These are phyloP conservation scores for Zoysia matrella DNA, from an alignment of 202 grass and related monocot species.

Conservation along the genomic window DNA sequence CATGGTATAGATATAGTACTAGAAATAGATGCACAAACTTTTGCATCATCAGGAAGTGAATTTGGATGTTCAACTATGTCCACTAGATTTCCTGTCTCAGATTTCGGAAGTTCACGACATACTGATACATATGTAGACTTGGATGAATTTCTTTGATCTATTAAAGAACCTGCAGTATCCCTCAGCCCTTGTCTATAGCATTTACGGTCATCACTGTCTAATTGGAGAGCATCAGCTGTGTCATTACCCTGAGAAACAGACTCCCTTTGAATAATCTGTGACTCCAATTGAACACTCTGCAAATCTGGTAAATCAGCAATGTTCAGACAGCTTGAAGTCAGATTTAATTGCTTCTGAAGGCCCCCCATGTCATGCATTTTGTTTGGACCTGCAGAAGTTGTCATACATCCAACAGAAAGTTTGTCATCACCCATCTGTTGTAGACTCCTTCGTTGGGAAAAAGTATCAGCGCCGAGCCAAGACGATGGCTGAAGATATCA, in stretches of 20 bases:
- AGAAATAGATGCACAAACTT: conserved; percentile 65
- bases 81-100: conserved; percentile 38
- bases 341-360: conserved; percentile 46
- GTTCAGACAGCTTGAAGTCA: conserved; percentile 49
- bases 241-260: conserved; percentile 33
- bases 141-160: conserved; percentile 38
- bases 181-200: conserved; percentile 40
- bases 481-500: too few species aligned
- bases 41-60: conserved; percentile 38
- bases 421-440: conserved; percentile 42
- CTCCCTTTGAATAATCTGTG: conserved; percentile 46
- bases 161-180: conserved; percentile 33
- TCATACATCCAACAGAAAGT: conserved; percentile 38
- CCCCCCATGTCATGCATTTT: conserved; percentile 43
- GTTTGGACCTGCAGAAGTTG: conserved; percentile 28
- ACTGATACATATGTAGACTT: conserved; percentile 45
- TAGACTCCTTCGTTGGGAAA: too few species aligned
- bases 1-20: conserved; percentile 41
- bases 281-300: conserved; percentile 39
- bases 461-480: too few species aligned
- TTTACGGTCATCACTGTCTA: conserved; percentile 45
- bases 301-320: conserved; percentile 43
- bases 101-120: conserved; percentile 40
- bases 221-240: conserved; percentile 37
- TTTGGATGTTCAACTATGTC: conserved; percentile 43